These are phyloP conservation scores for Orbilia oligospora DNA, from an alignment of 2,329 filamentous ascomycete genomes.

Conservation along the genomic window DNA sequence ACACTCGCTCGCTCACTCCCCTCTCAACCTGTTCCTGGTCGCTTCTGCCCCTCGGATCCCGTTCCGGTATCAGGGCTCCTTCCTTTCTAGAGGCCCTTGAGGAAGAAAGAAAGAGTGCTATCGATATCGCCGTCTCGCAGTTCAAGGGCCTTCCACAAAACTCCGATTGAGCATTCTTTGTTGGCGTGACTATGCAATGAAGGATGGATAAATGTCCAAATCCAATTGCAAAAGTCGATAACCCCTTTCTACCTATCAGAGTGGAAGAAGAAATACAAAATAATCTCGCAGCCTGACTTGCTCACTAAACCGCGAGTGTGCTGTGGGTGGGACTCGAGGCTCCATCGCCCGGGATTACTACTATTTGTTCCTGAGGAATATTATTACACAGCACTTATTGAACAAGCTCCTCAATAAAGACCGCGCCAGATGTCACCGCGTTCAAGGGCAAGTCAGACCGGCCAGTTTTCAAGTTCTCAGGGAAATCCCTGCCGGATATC, in stretches of 20 bases:
- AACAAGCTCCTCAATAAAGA: slow-evolving; percentile 30
- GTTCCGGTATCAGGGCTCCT: slow-evolving; percentile 30
- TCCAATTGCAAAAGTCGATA: slow-evolving; percentile 24
- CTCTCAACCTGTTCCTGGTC: slow-evolving; percentile 27
- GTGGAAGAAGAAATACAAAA: slow-evolving; percentile 17
- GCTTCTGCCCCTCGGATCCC: slow-evolving; percentile 12
- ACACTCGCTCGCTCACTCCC: slow-evolving; percentile 8
- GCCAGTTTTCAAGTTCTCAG: slow-evolving; percentile 14
- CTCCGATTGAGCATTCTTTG: neutral
- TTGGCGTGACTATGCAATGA: slow-evolving; percentile 14
- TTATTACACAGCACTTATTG: slow-evolving; percentile 22
- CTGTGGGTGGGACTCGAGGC: slow-evolving; percentile 27
- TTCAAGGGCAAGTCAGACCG: slow-evolving; percentile 17
- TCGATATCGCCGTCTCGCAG: slow-evolving; percentile 20
- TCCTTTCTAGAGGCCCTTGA: slow-evolving; percentile 8
- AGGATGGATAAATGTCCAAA: slow-evolving; percentile 19
- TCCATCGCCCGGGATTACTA: slow-evolving; percentile 20
- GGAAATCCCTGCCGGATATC: slow-evolving; percentile 37
- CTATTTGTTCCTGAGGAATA: slow-evolving; percentile 34
- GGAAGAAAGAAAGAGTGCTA: slow-evolving; percentile 18
- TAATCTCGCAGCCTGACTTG: slow-evolving; percentile 17
- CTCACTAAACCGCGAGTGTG: slow-evolving; percentile 15
- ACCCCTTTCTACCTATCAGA: slow-evolving; percentile 50
- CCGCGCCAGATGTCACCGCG: slow-evolving; percentile 30
- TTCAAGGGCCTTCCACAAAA: slow-evolving; percentile 7